Evolutionary conservation across 2,329 filamentous ascomycete genomes (phyloP).

Genomic region (Fusarium sp.): DNA sequence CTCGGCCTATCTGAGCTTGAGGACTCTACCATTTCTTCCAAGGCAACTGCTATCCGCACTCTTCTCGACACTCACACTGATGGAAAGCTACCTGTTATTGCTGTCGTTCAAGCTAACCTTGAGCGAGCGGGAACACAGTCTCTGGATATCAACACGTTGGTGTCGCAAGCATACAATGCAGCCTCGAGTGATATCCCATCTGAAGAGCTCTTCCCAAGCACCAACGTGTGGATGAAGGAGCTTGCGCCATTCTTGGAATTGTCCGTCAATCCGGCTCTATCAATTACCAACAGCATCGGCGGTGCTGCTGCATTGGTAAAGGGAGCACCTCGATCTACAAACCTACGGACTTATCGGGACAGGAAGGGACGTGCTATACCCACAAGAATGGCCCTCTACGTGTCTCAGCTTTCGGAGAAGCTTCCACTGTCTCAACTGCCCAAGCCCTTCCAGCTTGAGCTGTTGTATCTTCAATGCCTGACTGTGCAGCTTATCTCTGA

Average conservation of each 20-base stretch:
- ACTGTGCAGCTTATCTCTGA: slow-evolving; percentile 65
- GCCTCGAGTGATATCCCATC: slow-evolving; percentile 44
- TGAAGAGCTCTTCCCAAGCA: slow-evolving; percentile 71
- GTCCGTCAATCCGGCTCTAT: slow-evolving; percentile 71
- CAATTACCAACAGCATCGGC: slow-evolving; percentile 78
- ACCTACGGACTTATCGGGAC: slow-evolving; percentile 65
- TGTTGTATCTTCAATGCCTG: slow-evolving; percentile 64
- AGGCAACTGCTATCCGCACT: slow-evolving; percentile 56
- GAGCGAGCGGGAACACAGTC: slow-evolving; percentile 62
- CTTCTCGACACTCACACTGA: slow-evolving; percentile 59
- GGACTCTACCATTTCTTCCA: slow-evolving; percentile 54
- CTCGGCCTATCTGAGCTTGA: slow-evolving; percentile 65
- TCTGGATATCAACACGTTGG: slow-evolving; percentile 65
- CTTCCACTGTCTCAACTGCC: slow-evolving; percentile 56
- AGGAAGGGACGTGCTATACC: slow-evolving; percentile 77
- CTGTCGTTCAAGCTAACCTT: slow-evolving; percentile 67
- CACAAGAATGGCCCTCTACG: slow-evolving; percentile 80
- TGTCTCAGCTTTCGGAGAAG: slow-evolving; percentile 65
- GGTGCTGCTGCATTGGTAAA: slow-evolving; percentile 76
- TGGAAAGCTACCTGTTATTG: slow-evolving; percentile 59
- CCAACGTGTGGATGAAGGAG: slow-evolving; percentile 73
- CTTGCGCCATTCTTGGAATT: slow-evolving; percentile 66
- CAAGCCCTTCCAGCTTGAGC: slow-evolving; percentile 58
- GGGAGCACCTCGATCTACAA: slow-evolving; percentile 36
- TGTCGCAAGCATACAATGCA: slow-evolving; percentile 57